Evolutionary conservation across 2,329 filamentous ascomycete species (phyloP).

Genomic region (Hypomyces rosellus): DNA sequence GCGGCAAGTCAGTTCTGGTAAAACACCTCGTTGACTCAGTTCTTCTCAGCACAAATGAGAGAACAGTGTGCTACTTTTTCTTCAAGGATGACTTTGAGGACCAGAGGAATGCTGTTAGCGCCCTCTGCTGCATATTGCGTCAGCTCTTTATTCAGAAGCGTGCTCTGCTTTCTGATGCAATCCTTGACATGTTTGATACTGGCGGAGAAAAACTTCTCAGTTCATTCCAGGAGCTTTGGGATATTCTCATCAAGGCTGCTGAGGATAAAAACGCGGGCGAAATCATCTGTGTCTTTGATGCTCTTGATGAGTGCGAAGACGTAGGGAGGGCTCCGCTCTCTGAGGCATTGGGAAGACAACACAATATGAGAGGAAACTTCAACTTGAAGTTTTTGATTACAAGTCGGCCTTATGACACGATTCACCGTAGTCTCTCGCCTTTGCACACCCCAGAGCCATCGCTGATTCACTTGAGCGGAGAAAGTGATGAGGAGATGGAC

Average conservation of each 20-base stretch:
- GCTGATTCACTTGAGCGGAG: constrained; percentile 16
- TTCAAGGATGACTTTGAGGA: constrained; percentile 38
- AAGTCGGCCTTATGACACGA: constrained; percentile 24
- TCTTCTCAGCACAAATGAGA: constrained; percentile 13
- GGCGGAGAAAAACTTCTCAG: constrained; percentile 12
- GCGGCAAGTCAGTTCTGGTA: constrained; percentile 38
- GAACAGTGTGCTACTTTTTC: constrained; percentile 36
- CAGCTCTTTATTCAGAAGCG: constrained; percentile 11
- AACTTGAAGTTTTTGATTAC: constrained; percentile 32
- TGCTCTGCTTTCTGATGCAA: constrained; percentile 16
- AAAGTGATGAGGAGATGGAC: constrained; percentile 10
- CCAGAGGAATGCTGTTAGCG: constrained; percentile 23
- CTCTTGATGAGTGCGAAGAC: constrained; percentile 33
- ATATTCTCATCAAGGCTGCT: constrained; percentile 18
- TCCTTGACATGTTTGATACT: constrained; percentile 39
- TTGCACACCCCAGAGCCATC: constrained; percentile 4
- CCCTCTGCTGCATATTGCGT: constrained; percentile 22
- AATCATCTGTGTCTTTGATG: constrained; percentile 33
- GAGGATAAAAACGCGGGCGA: constrained; percentile 13
- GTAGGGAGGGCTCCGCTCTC: constrained; percentile 17
- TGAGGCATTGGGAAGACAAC: constrained; percentile 20
- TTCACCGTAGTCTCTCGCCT: constrained; percentile 15
- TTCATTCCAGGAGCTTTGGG: constrained; percentile 26
- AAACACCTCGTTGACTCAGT: constrained; percentile 28
- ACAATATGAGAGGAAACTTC: constrained; percentile 9